Base-by-base conservation (phyloP, 225 moss, liverwort and hornwort genomes). In the Takakia lepidozioides region DNA sequence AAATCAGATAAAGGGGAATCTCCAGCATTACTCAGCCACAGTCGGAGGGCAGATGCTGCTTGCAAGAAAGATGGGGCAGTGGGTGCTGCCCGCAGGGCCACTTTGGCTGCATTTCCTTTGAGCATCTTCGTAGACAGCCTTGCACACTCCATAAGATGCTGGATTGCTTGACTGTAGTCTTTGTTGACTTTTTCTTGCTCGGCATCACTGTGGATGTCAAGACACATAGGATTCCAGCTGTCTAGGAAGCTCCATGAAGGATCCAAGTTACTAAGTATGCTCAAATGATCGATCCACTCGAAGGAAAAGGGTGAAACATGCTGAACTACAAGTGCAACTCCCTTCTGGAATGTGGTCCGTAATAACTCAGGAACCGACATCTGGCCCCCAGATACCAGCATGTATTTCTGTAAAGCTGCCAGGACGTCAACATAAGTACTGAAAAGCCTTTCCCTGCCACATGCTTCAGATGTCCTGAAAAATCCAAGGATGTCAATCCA, bases 41-140 rank as follows among this genome's bases (percentile, higher is more conserved):
- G 9, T 30, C 55, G 49, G 37, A 78, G 43, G 2, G 40, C 65
- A 18, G 1, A 25, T 10, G 65, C 49, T 30, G 61, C 62, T 2
- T 20, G 4, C 35, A 78, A 45, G 39, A 78, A 73, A 1, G 20
- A 18, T n/a, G 72, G 72, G 29, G 72, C 54, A 3, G 72, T 78
- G 21, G 78, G 78, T 23, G 78, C 78, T 51, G 62, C 48, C 38
- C 54, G 11, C 50, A 78, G 50, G 2, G 44, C 68, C 43, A 61
- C 54, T 43, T 55, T 62, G 50, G 49, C 59, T 10, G 49, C 25
- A 30, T 17, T 5, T 8, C 47, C 43, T 40, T 72, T 61, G 54
- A 78, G 15, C 19, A 38, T 29, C 11, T 43, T 65, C n/a, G 19
- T 27, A 11, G 69, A 59, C 2, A 40, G 27, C 22, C 42, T 54